Evolutionary conservation across 164 flowering plant genomes (phyloP).

Genomic region (Vitis cinerea): DNA sequence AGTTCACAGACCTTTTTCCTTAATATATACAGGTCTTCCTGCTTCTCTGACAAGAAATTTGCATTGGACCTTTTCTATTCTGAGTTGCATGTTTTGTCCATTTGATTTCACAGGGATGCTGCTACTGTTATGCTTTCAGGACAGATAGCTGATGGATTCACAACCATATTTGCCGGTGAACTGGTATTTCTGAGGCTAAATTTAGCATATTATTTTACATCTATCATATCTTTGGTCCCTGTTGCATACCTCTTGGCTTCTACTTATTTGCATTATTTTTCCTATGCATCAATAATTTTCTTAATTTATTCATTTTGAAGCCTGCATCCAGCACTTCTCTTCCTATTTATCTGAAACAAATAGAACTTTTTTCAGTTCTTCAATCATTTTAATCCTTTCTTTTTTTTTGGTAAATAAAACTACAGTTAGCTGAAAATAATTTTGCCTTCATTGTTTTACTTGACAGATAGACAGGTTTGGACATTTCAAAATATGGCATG

Average conservation of each 20-base stretch:
- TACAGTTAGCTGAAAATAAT: conserved; percentile 11
- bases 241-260: neutral
- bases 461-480: conserved; percentile 94
- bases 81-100: neutral
- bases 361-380: neutral
- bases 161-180: conserved; percentile 81
- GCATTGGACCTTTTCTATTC: neutral
- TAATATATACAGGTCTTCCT: neutral
- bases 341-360: neutral
- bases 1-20: too few relatives aligned
- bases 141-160: conserved; percentile 85
- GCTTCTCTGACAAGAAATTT: neutral
- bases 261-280: neutral
- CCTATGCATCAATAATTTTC: neutral
- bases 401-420: neutral
- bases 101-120: conserved; percentile 53
- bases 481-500: conserved; percentile 94
- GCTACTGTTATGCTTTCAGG: conserved; percentile 91
- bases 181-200: conserved; percentile 47
- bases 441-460: conserved; percentile 7
- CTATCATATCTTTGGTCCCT: neutral
- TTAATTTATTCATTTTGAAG: neutral
- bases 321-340: neutral
- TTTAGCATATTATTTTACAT: neutral
- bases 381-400: neutral